Evolutionary conservation across 129 eudicot genomes (phyloP).

Genomic region (Gnaphalium uliginosum): DNA sequence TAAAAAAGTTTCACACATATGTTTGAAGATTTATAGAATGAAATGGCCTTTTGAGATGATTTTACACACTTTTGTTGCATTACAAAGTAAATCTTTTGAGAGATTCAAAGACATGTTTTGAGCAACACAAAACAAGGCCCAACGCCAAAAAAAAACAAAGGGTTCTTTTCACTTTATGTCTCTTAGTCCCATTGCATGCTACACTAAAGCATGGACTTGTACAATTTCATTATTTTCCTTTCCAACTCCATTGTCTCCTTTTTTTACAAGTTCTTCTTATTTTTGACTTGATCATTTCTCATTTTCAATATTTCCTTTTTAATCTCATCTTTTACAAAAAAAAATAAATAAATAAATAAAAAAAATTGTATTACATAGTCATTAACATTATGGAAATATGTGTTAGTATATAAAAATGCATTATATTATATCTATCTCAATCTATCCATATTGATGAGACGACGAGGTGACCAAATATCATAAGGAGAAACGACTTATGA

Average conservation of each 20-base stretch:
- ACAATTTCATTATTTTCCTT: slow-evolving; percentile 32
- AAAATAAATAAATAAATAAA: no score
- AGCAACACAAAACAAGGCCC: slow-evolving; percentile 39
- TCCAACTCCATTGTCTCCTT: slow-evolving; percentile 32
- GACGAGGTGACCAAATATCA: no score
- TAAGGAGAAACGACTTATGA: no score
- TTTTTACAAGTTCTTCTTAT: slow-evolving; percentile 23
- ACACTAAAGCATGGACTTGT: slow-evolving; percentile 41
- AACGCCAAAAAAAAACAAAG: slow-evolving; percentile 33
- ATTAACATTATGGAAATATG: no score
- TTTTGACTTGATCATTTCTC: slow-evolving; percentile 13
- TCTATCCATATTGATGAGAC: no score
- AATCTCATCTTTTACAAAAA: background rate
- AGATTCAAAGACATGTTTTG: slow-evolving; percentile 38
- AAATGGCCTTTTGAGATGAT: slow-evolving; percentile 25
- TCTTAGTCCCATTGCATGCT: slow-evolving; percentile 45
- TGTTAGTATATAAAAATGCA: no score
- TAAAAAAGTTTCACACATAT: slow-evolving; percentile 14
- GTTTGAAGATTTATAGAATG: slow-evolving; percentile 11
- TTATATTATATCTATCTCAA: no score
- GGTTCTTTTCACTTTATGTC: slow-evolving; percentile 41
- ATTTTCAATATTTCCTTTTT: background rate
- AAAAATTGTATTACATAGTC: background rate
- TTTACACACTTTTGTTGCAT: slow-evolving; percentile 23
- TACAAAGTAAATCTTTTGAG: slow-evolving; percentile 30